Percentiles rank a stretch among this genome's conserved stretches.
Evolutionary conservation across 2,329 filamentous ascomycete species (phyloP).

Genomic region (Aspergillus niger): DNA sequence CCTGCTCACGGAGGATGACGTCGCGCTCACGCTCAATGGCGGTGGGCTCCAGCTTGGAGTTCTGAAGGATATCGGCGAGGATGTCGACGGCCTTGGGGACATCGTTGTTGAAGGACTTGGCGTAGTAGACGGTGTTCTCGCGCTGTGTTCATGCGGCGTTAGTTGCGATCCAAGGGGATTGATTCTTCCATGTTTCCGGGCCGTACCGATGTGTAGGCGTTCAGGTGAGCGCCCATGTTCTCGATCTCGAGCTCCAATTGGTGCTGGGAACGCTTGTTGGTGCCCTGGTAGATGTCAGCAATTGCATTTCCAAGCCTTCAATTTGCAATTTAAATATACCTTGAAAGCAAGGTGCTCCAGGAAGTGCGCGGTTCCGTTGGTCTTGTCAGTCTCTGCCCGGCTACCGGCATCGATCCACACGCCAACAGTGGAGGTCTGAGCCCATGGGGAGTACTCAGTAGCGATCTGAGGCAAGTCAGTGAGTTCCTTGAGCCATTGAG

Average conservation of each 20-base stretch:
- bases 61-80: constrained; percentile 97
- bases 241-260: constrained; percentile 99
- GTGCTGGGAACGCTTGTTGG: constrained; percentile 88
- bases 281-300: constrained; percentile 61
- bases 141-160: constrained; percentile 58
- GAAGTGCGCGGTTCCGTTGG: constrained; percentile 99
- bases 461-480: constrained; percentile 69
- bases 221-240: constrained; percentile 99
- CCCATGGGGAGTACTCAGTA: constrained; percentile 96
- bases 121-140: constrained; percentile 99
- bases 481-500: constrained; percentile 26
- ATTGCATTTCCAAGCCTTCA: background rate
- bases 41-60: constrained; percentile 92
- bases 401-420: constrained; percentile 99
- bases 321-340: constrained; percentile 55
- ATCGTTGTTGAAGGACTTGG: constrained; percentile 98
- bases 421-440: constrained; percentile 96
- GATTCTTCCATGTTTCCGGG: constrained; percentile 25
- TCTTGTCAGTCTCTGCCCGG: constrained; percentile 96
- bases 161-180: constrained; percentile 21
- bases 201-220: constrained; percentile 97
- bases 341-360: constrained; percentile 99
- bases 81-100: constrained; percentile 97
- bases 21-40: constrained; percentile 98
- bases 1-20: constrained; percentile 97